phyloP scores from a whole-genome alignment of 2,329 filamentous ascomycete genomes.

The Cercospora sp. region DNA sequence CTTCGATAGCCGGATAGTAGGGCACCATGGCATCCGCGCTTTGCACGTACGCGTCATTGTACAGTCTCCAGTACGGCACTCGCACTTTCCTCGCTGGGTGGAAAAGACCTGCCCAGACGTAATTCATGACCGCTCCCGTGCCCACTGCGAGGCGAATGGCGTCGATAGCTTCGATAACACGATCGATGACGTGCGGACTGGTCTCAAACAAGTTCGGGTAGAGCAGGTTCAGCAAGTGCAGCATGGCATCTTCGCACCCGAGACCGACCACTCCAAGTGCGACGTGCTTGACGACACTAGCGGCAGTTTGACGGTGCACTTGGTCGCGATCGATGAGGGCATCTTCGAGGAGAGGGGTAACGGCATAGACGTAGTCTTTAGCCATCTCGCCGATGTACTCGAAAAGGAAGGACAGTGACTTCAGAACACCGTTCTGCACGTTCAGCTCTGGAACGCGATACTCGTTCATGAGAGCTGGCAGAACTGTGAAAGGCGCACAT shows the following conservation, averaged over 20 bases:
- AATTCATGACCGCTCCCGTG: slow-evolving; percentile 91
- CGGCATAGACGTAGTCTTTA: slow-evolving; percentile 98
- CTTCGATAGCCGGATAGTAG: slow-evolving; percentile 85
- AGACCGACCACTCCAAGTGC: slow-evolving; percentile 96
- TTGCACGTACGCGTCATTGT: slow-evolving; percentile 96
- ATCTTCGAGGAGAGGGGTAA: slow-evolving; percentile 92
- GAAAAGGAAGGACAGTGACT: slow-evolving; percentile 94
- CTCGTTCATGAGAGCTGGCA: slow-evolving; percentile 99
- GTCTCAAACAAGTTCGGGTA: slow-evolving; percentile 98
- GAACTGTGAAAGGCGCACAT: slow-evolving; percentile 94
- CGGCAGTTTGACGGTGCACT: slow-evolving; percentile 94
- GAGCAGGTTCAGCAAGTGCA: slow-evolving; percentile 92
- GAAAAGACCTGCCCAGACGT: slow-evolving; percentile 96
- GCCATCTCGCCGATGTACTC: slow-evolving; percentile 99
- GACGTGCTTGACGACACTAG: slow-evolving; percentile 95
- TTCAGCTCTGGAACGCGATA: slow-evolving; percentile 98
- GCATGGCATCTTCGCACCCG: slow-evolving; percentile 97
- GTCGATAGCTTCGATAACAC: slow-evolving; percentile 96
- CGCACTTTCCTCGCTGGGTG: slow-evolving; percentile 94
- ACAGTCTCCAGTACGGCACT: slow-evolving; percentile 91
- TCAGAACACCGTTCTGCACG: slow-evolving; percentile 97
- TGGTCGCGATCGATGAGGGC: slow-evolving; percentile 97
- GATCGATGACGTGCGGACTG: slow-evolving; percentile 95
- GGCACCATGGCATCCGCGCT: slow-evolving; percentile 92
- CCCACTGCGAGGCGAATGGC: slow-evolving; percentile 92